Evolutionary conservation across 495 filamentous ascomycete genomes (phyloP).

Genomic region (Penicillium longicatenatum): DNA sequence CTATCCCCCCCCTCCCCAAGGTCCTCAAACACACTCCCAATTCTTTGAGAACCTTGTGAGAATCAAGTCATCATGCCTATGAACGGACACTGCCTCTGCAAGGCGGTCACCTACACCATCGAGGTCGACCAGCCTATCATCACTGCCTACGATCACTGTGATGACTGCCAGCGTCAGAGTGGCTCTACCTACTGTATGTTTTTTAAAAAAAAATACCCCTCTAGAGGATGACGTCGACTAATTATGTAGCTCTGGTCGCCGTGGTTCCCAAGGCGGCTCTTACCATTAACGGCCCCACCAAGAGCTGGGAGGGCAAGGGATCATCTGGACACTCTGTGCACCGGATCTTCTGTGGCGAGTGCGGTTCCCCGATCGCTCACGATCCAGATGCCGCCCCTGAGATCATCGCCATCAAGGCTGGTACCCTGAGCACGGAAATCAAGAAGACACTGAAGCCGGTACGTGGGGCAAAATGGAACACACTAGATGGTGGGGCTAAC

Average conservation of each 20-base stretch:
- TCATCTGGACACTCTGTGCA: slow-evolving; percentile 60
- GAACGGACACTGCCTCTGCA: slow-evolving; percentile 70
- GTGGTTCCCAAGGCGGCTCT: slow-evolving; percentile 65
- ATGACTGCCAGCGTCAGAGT: slow-evolving; percentile 70
- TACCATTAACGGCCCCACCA: slow-evolving; percentile 61
- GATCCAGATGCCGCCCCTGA: slow-evolving; percentile 66
- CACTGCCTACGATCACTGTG: slow-evolving; percentile 69
- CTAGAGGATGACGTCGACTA: background rate
- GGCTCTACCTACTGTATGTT: slow-evolving; percentile 66
- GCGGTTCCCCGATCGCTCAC: slow-evolving; percentile 69
- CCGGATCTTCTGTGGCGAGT: slow-evolving; percentile 69
- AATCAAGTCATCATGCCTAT: slow-evolving; percentile 57
- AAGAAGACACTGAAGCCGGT: slow-evolving; percentile 71
- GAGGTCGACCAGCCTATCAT: slow-evolving; percentile 55
- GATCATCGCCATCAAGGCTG: slow-evolving; percentile 71
- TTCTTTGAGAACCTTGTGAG: slow-evolving; percentile 10
- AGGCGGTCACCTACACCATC: slow-evolving; percentile 64
- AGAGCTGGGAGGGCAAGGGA: slow-evolving; percentile 59
- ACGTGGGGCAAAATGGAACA: slow-evolving; percentile 10
- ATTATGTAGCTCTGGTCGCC: slow-evolving; percentile 57
- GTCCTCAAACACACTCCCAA: slow-evolving; percentile 9
- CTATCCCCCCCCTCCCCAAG: slow-evolving; percentile 9
- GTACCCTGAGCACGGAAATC: slow-evolving; percentile 60
- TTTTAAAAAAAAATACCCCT: background rate
- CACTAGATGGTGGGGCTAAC: slow-evolving; percentile 3